These are phyloP conservation scores for Atkinsonella texensis DNA, from an alignment of 2,329 filamentous ascomycete species.

Conservation along the genomic window DNA sequence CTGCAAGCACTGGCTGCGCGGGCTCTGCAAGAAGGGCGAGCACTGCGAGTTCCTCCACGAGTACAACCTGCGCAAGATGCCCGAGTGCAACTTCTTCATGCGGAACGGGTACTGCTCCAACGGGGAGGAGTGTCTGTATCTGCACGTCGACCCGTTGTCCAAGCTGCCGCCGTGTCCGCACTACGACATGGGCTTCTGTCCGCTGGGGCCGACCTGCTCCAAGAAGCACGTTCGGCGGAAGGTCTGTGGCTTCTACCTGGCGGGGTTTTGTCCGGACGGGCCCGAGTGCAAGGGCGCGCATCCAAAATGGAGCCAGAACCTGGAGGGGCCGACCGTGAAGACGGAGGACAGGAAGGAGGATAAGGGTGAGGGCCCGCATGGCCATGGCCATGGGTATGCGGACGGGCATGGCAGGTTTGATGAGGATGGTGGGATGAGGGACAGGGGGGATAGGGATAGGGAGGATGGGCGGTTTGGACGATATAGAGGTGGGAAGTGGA, in stretches of 20 bases:
- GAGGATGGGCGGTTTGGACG: conserved; percentile 21
- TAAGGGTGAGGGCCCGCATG: conserved; percentile 12
- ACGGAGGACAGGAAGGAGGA: conserved; percentile 47
- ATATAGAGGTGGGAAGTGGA: conserved; percentile 26
- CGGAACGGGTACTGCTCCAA: conserved; percentile 91
- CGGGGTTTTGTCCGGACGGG: conserved; percentile 86
- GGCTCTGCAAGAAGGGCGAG: conserved; percentile 94
- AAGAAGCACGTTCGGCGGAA: conserved; percentile 79
- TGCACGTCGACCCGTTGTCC: conserved; percentile 76
- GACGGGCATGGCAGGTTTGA: conserved; percentile 22
- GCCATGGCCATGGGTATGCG: conserved; percentile 22
- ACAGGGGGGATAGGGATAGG: conserved; percentile 23
- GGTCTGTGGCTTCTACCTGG: conserved; percentile 75
- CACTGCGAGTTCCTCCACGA: conserved; percentile 97
- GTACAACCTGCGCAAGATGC: conserved; percentile 96
- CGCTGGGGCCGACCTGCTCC: conserved; percentile 72
- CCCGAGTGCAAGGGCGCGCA: conserved; percentile 70
- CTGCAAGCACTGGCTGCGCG: conserved; percentile 97
- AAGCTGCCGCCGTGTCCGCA: conserved; percentile 73
- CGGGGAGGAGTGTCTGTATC: conserved; percentile 90
- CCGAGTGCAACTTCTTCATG: conserved; percentile 94
- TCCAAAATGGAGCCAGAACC: conserved; percentile 64
- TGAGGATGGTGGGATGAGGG: conserved; percentile 12
- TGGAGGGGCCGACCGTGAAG: conserved; percentile 65
- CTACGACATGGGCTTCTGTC: conserved; percentile 92